Evolutionary conservation across 768 basidiomycete genomes (phyloP).

Genomic region (Tremella yokohamensis): DNA sequence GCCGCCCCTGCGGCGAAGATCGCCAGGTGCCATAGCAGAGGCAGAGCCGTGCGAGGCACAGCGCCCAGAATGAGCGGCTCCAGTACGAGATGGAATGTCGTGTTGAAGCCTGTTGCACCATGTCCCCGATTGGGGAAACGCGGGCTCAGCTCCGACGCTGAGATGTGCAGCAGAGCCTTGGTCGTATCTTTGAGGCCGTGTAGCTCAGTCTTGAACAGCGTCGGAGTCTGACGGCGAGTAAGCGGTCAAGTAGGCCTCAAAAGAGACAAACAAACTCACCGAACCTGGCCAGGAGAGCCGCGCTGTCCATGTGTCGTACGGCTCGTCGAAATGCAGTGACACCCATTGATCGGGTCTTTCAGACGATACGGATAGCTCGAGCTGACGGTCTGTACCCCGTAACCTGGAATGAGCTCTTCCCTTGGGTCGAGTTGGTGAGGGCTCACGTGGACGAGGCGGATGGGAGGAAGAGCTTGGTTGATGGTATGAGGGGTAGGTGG

Average conservation of each 20-base stretch:
- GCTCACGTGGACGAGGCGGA: not conserved
- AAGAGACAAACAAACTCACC: slow-evolving; percentile 13
- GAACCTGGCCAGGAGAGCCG: slow-evolving; percentile 40
- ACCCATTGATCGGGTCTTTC: slow-evolving; percentile 6
- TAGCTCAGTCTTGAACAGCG: slow-evolving; percentile 8
- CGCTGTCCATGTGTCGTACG: slow-evolving; percentile 25
- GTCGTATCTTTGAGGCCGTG: not conserved
- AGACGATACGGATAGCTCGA: slow-evolving; percentile 13
- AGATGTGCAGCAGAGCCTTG: slow-evolving; percentile 4
- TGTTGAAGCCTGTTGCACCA: not conserved
- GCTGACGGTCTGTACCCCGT: slow-evolving; percentile 1
- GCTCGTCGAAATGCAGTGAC: slow-evolving; percentile 11
- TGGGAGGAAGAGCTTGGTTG: not conserved
- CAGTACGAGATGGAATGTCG: slow-evolving; percentile 15
- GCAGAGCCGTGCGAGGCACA: slow-evolving; percentile 29
- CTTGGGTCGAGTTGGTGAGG: not conserved
- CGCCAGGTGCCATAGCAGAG: slow-evolving; percentile 19
- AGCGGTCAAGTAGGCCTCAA: not conserved
- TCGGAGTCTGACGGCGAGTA: slow-evolving; percentile 8
- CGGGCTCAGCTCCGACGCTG: slow-evolving; percentile 6
- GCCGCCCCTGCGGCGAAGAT: slow-evolving; percentile 12
- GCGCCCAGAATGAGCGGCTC: slow-evolving; percentile 31
- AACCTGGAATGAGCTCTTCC: not conserved
- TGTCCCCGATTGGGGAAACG: not conserved
- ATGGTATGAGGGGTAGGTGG: not conserved